phyloP scores from a whole-genome alignment of 257 asterid species.

The Gentiana dahurica region DNA sequence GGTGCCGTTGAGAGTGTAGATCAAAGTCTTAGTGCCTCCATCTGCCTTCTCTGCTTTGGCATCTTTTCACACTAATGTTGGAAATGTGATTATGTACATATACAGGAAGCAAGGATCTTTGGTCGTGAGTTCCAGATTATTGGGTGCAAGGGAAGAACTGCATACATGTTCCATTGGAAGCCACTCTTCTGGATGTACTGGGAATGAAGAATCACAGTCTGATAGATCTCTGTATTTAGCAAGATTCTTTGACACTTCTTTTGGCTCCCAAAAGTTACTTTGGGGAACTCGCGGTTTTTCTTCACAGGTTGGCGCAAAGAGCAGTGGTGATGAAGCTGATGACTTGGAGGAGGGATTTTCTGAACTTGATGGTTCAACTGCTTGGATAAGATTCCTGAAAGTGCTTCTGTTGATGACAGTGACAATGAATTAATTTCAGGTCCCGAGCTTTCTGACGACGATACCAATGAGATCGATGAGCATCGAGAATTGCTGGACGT shows the following conservation, averaged over 20 bases:
- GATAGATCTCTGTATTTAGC: conserved; percentile 16
- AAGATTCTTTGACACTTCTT: conserved; percentile 23
- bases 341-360: conserved; percentile 31
- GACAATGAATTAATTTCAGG: conserved; percentile 32
- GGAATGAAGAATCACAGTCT: conserved; percentile 13
- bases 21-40: neutral
- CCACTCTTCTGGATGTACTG: conserved; percentile 18
- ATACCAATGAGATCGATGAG: conserved; percentile 14
- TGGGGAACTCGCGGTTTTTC: conserved; percentile 30
- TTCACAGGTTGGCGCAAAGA: conserved; percentile 43
- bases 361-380: conserved; percentile 31
- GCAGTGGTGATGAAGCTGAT: conserved; percentile 33
- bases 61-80: neutral
- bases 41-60: conserved; percentile 5
- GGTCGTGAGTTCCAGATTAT: conserved; percentile 19
- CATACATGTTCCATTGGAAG: conserved; percentile 19
- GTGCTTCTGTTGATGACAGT: conserved; percentile 17
- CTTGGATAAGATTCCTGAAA: conserved; percentile 11
- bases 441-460: conserved; percentile 35
- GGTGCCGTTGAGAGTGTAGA: neutral
- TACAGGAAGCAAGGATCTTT: conserved; percentile 42
- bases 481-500: conserved; percentile 23
- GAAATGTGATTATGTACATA: neutral
- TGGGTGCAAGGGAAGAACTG: conserved; percentile 23
- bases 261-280: conserved; percentile 17